Conservation (phyloP, 176 grass and related monocot species). For the barley (Hordeum vulgare) region DNA sequence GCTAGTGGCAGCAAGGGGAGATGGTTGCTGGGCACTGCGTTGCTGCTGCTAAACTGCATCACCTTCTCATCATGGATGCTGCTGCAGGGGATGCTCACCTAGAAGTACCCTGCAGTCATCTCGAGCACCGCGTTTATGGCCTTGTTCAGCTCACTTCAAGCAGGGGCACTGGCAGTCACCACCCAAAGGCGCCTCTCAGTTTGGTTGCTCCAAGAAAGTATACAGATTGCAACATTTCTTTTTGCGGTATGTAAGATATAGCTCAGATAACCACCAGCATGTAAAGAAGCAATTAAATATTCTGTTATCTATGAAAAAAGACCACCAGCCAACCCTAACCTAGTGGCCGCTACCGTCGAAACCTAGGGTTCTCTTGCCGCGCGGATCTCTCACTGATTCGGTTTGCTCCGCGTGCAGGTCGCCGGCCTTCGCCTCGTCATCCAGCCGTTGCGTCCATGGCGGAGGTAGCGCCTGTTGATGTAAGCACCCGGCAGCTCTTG, state of each 20-base stretch:
- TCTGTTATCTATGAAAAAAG: not conserved
- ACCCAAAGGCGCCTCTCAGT: constrained; percentile 33
- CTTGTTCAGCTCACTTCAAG: constrained; percentile 62
- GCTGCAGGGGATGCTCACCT: constrained; percentile 42
- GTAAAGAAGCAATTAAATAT: not conserved
- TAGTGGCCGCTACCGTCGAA: no score
- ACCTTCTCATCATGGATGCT: constrained; percentile 53
- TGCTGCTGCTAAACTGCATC: constrained; percentile 33
- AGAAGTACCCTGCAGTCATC: constrained; percentile 61
- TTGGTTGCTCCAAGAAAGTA: constrained; percentile 41
- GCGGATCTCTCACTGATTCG: no score
- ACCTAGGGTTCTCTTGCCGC: no score
- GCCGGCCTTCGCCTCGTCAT: no score
- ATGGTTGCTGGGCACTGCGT: constrained; percentile 44
- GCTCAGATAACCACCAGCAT: not conserved
- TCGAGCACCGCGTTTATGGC: constrained; percentile 57
- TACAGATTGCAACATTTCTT: constrained; percentile 36
- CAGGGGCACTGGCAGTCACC: constrained; percentile 27
- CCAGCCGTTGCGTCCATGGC: no score
- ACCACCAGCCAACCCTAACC: not conserved
- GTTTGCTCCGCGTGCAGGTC: no score
- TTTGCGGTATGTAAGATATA: constrained; percentile 44
- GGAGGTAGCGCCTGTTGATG: no score
- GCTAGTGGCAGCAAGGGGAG: not conserved
- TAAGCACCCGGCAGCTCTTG: no score